Percentiles rank a stretch among this genome's conserved stretches.
Conservation (phyloP, 2,329 filamentous ascomycete genomes). For the Claviceps monticola region DNA sequence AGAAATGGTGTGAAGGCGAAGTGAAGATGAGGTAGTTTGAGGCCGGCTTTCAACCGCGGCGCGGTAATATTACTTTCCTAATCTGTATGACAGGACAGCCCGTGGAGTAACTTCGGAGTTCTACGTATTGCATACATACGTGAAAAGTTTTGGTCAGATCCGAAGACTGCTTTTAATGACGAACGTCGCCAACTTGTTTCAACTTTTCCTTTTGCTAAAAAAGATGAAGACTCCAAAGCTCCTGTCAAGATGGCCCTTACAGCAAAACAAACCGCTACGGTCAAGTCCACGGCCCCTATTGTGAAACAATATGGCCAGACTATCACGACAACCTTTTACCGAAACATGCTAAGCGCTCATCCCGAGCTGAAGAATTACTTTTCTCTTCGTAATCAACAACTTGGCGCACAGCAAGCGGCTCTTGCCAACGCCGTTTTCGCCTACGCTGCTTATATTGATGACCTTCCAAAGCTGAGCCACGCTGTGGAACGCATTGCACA, state of each 20-base stretch:
- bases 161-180: neutral
- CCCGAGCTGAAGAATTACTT: constrained; percentile 57
- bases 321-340: constrained; percentile 63
- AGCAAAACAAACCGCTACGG: constrained; percentile 49
- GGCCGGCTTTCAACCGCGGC: neutral
- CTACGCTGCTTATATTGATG: constrained; percentile 60
- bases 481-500: constrained; percentile 56
- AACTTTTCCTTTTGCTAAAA: no score
- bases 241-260: constrained; percentile 36
- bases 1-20: neutral
- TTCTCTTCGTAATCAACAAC: constrained; percentile 54
- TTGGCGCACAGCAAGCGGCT: constrained; percentile 53
- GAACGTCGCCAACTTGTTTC: neutral
- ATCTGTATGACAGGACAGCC: neutral
- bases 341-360: constrained; percentile 48
- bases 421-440: constrained; percentile 56
- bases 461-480: constrained; percentile 44
- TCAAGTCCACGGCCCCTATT: constrained; percentile 66
- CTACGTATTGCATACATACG: neutral
- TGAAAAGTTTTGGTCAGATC: neutral
- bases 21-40: neutral
- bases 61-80: neutral
- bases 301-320: constrained; percentile 52
- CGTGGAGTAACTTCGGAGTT: neutral
- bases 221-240: no score